Conservation (phyloP, 2,329 filamentous ascomycete species). For the Aspergillus aculeatinus region DNA sequence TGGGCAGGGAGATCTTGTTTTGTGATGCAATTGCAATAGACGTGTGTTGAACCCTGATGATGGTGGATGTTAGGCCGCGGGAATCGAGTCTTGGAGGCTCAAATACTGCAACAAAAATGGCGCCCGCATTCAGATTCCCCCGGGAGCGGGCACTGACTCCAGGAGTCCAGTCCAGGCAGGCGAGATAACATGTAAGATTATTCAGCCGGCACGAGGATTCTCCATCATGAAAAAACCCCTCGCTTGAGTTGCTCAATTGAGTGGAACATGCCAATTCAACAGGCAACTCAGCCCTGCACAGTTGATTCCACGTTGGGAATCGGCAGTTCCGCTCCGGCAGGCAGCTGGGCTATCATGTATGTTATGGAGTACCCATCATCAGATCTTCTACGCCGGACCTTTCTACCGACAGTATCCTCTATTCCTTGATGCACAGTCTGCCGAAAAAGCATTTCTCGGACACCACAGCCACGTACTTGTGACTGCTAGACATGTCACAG, state of each 20-base stretch:
- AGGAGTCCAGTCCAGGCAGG: not conserved
- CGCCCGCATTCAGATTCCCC: constrained; percentile 4
- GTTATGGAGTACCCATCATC: no score
- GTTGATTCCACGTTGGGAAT: constrained; percentile 4
- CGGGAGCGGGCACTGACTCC: not conserved
- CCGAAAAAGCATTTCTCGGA: no score
- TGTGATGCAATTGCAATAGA: not conserved
- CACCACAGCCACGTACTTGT: not conserved
- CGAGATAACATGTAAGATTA: not conserved
- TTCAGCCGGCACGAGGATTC: constrained; percentile 5
- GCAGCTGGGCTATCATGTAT: not conserved
- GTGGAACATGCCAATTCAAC: not conserved
- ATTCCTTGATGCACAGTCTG: no score
- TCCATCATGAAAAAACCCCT: not conserved
- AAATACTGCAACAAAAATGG: constrained; percentile 10
- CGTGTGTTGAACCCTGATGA: not conserved
- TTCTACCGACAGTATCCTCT: no score
- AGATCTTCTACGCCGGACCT: not conserved
- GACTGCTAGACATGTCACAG: not conserved
- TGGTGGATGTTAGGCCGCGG: not conserved
- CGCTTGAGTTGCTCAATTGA: constrained; percentile 9
- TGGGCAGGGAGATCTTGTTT: not conserved
- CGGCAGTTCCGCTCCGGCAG: not conserved
- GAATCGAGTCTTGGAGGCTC: constrained; percentile 4
- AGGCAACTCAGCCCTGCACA: constrained; percentile 9